phyloP scores from a whole-genome alignment of 2,329 filamentous ascomycete genomes.

The Botrytis fragariae region DNA sequence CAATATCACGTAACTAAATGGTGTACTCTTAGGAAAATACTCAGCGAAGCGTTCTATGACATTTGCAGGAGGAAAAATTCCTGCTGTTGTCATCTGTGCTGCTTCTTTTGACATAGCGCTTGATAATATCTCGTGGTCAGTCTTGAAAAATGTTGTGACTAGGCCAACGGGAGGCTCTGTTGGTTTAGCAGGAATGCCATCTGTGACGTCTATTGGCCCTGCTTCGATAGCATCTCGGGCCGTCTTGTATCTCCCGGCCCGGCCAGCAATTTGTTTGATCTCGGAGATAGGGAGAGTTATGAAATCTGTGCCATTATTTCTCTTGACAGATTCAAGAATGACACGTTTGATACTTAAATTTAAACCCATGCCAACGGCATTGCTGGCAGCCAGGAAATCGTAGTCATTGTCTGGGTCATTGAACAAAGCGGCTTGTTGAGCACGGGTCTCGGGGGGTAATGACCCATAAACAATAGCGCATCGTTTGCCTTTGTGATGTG shows the following conservation, averaged over 20 bases:
- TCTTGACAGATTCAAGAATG: constrained; percentile 76
- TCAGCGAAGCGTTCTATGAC: constrained; percentile 73
- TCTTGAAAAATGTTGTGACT: constrained; percentile 73
- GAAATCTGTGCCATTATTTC: constrained; percentile 64
- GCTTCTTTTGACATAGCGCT: constrained; percentile 62
- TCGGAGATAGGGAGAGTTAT: constrained; percentile 65
- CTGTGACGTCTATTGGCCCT: constrained; percentile 17
- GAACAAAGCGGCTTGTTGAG: constrained; percentile 87
- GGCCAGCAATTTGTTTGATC: constrained; percentile 91
- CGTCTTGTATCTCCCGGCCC: constrained; percentile 81
- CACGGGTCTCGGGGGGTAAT: constrained; percentile 86
- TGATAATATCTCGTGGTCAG: constrained; percentile 63
- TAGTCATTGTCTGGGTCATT: constrained; percentile 96
- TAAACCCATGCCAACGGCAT: constrained; percentile 95
- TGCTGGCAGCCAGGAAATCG: constrained; percentile 88
- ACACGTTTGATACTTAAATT: constrained; percentile 91
- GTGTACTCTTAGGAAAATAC: constrained; percentile 78
- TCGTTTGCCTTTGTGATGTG: constrained; percentile 63
- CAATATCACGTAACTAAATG: constrained; percentile 78
- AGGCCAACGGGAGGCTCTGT: constrained; percentile 52
- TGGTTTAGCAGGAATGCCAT: background rate
- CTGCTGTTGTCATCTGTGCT: constrained; percentile 66
- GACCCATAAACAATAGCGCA: constrained; percentile 93
- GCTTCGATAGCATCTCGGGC: constrained; percentile 54
- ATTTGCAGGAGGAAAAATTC: constrained; percentile 68